Evolutionary conservation across 108 stramenopile species (phyloP).

Genomic region (Pseudonitzschia pungens): DNA sequence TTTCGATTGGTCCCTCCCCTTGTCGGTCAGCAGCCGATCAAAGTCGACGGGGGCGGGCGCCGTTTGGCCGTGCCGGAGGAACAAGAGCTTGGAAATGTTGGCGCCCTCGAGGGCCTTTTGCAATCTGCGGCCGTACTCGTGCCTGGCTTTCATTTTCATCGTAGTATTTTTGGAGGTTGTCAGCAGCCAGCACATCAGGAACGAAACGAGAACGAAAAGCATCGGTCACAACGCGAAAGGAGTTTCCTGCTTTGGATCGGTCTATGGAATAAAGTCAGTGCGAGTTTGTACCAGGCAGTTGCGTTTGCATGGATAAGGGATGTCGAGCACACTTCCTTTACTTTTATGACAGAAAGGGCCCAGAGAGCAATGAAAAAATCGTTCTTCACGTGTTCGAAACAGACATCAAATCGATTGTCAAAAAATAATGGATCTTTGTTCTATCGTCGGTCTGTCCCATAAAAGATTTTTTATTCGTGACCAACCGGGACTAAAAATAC

Average conservation of each 20-base stretch:
- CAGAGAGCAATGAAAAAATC: too few relatives aligned
- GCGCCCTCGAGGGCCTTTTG: slow-evolving; percentile 15
- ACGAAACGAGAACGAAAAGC: neutral
- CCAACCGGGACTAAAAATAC: too few relatives aligned
- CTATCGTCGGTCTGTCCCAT: too few relatives aligned
- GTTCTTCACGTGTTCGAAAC: too few relatives aligned
- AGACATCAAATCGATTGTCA: too few relatives aligned
- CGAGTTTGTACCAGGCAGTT: too few relatives aligned
- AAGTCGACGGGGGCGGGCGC: slow-evolving; percentile 31
- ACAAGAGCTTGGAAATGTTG: slow-evolving; percentile 32
- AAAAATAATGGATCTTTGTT: too few relatives aligned
- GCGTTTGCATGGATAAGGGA: too few relatives aligned
- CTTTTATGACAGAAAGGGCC: too few relatives aligned
- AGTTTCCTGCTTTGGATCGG: neutral
- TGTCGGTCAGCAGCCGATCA: slow-evolving; percentile 41
- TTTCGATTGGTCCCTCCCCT: slow-evolving; percentile 39
- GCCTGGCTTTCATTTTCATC: neutral
- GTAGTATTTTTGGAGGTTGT: neutral
- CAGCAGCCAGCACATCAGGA: neutral
- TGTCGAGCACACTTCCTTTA: too few relatives aligned
- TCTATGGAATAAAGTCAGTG: neutral
- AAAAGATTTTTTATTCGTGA: too few relatives aligned
- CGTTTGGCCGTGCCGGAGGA: slow-evolving; percentile 56
- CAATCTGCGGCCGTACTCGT: neutral
- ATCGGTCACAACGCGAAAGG: neutral